Evolutionary conservation across 306 rosid genomes (phyloP), one percentile per base, ranked within the genome.

Genomic region (Ammopiptanthus mongolicus): DNA sequence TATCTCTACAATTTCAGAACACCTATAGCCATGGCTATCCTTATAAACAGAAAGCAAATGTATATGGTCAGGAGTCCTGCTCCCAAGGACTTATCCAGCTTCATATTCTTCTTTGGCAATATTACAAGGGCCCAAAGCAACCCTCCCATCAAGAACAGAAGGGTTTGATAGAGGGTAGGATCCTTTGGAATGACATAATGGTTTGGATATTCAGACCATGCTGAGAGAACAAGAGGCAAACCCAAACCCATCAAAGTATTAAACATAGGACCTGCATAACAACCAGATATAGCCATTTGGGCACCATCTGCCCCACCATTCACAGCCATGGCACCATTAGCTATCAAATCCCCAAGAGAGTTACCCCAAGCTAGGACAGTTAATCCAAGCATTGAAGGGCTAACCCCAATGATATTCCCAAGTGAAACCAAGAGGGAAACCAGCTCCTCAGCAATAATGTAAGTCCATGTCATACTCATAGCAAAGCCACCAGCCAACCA

Each of bases 381-480:
- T 31, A 85, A 5, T 6, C 86, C 88, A 0, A 85, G 66, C 4
- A 85, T 65, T 58, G 82, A 78, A 71, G 88, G 86, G 14, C 73
- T 82, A 33, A 82, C 59, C 55, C 88, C 86, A 25, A 69, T 57
- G 0, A 85, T 78, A 44, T 76, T 66, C 3, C 88, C 88, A 2
- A 85, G 68, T 10, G 98, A 84, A 13, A 86, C 80, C 79, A 93
- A 66, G 41, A 93, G 78, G 0, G 87, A 85, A 6, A 93, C 92
- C 21, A 93, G 69, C 68, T 93, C 98, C 36, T 84, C 85, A 11
- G 95, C 98, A 46, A 79, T 71, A 25, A 93, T 82, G 6, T 93
- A 93, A 51, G 90, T 93, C 98, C 98, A 93, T 12, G 88, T 84
- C 9, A 93, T 79, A 65, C 96, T 90, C 98, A 90, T 93, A 7